Evolutionary conservation across 1,139 yeast genomes (phyloP), one percentile per base, ranked within the genome.

Genomic region (Debaryomyces udenii): DNA sequence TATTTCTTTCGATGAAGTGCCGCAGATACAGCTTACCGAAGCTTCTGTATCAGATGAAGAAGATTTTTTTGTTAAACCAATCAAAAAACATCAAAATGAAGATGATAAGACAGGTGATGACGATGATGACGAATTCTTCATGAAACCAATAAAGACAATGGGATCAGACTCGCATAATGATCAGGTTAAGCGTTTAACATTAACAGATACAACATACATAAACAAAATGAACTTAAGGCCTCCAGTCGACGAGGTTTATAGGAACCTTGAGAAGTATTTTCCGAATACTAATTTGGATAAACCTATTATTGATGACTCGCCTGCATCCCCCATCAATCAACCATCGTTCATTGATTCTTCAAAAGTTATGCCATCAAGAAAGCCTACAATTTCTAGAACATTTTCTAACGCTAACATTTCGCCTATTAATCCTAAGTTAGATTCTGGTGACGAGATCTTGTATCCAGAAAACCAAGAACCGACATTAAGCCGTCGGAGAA

Each of bases 281-380:
- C 99, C 99, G 0, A 77, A 87, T 51, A 84, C 98, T 0, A 93
- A 93, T 63, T 76, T 94, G 46, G 99, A 94, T 58, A 86, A 86
- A 54, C 96, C 98, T 1, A 89, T 93, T 29, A 79, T 91, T 27
- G 93, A 88, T 55, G 91, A 87, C 37, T 83, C 90, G 0, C 85
- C 89, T 0, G 69, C 73, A 1, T 80, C 87, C 0, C 84, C 85
- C 3, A 59, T 55, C 13, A 47, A 41, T 27, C 22, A 40, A 4
- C 11, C 40, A 11, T 37, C 37, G 7, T 30, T 32, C 4, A 31
- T 26, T 16, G 41, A 39, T 9, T 31, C 42, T 2, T 20, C 42
- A 11, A 32, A 37, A 10, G 38, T 29, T 10, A 26, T 35, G 7
- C 53, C 56, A 9, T 39, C 47, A 4, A 52, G 66, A 28, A 62